Base-by-base conservation (phyloP, 805 yeast genomes). In the Cyberlindnera xylosilytica region DNA sequence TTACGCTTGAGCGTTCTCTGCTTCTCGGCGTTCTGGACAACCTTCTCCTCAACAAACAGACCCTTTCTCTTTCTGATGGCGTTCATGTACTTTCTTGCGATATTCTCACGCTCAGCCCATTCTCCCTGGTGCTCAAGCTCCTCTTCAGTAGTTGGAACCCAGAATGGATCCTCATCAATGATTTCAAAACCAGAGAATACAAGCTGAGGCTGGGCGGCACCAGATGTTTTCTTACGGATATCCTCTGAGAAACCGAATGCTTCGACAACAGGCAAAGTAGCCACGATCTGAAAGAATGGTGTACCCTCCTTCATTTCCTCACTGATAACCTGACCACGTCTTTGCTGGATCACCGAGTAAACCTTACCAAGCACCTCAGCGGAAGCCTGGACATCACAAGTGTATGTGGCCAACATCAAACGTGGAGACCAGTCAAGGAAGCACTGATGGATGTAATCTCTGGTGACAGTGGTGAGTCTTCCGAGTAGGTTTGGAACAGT, bases 221-320 rank as follows among this genome's bases (percentile, higher is more conserved):
- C 99, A 1, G 96, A 87, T 0, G 99, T 91, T 52, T 78, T 78
- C 65, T 88, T 93, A 44, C 98, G 72, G 34, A 93, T 87, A 52
- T 95, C 98, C 56, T 91, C 98, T 41, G 96, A 81, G 56, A 93
- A 88, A 1, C 99, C 99, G 68, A 93, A 90, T 1, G 97, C 96
- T 61, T 91, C 97, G 8, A 87, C 84, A 19, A 93, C 97, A 0
- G 99, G 99, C 19, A 93, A 71, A 41, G 79, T 69, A 0, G 98
- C 96, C 16, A 74, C 79, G 43, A 93, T 79, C 22, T 86, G 86
- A 71, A 93, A 93, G 55, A 91, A 89, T 17, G 98, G 97, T 0
- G 99, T 93, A 9, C 99, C 99, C 61, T 93, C 99, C 58, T 93
- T 90, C 87, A 93, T 81, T 60, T 93, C 99, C 63, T 93, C 99